Base-by-base conservation (phyloP, 2,329 filamentous ascomycete species). In the Harringtonia aguacate region DNA sequence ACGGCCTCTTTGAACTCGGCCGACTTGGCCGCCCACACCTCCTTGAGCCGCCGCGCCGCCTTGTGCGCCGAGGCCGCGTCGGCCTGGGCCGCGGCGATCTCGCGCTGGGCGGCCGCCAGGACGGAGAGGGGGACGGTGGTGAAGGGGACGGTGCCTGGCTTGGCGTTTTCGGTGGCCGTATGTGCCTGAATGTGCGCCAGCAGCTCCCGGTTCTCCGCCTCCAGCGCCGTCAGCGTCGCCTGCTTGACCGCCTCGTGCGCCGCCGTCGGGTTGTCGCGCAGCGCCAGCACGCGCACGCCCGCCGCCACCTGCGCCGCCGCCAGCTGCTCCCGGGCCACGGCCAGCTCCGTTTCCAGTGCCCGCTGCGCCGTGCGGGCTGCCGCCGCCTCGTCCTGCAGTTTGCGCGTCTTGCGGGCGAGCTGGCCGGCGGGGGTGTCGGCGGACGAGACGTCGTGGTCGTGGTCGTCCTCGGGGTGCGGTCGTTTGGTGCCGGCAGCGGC, bases 1-100 rank as follows among this genome's bases (percentile, higher is more conserved):
- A 98, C 89, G 28, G 89, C 87, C 64, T 97, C 88, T 40, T 94
- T 86, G 67, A 98, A 97, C 65, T 98, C 92, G 55, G 84, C 79
- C 1, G 85, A 88, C 61, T 97, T 98, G 52, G 84, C 77, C 0
- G 78, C 78, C 84, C 87, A 98, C 46, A 55, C 92, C 57, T 95
- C 85, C 55, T 94, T 94, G 13, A 97, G 78, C 2, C 92, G 84
- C 20, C 79, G 73, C 50, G 85, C 84, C 38, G 85, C 81, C 64
- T 95, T 98, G 52, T 92, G 84, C 33, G 82, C 79, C 1, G 84
- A 81, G 0, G 76, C 75, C 14, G 78, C 79, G 53, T 85, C 79
- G 47, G 78, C 67, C 54, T 79, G 79, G 20, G 81, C 79, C 12
- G 85, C 84, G 28, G 77, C 71, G 34, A 95, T 74, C 52, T 92